Conservation (phyloP, 805 yeast genomes). For the Yamadazyma ubonensis region DNA sequence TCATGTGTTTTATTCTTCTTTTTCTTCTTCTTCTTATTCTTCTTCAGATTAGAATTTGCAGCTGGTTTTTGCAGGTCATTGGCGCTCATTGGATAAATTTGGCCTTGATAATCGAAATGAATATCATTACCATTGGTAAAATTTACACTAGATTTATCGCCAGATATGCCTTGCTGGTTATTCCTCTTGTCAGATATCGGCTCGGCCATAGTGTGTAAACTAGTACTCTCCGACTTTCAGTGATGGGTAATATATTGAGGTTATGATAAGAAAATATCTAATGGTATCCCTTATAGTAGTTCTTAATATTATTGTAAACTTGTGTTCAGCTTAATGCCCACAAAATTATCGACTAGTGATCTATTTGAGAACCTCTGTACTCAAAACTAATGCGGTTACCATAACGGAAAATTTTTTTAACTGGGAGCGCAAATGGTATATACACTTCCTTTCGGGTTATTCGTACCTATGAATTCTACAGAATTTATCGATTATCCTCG, state of each 20-base stretch:
- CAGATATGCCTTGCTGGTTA: slow-evolving; percentile 1
- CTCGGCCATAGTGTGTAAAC: slow-evolving; percentile 3
- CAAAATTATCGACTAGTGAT: slow-evolving; percentile 4
- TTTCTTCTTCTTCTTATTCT: slow-evolving; percentile 24
- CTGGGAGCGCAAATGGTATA: slow-evolving; percentile 5
- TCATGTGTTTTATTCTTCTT: slow-evolving; percentile 30
- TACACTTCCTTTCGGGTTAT: slow-evolving; percentile 1
- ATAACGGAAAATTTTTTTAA: slow-evolving; percentile 6
- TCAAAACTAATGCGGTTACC: slow-evolving; percentile 8
- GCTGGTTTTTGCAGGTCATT: slow-evolving; percentile 4
- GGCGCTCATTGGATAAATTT: slow-evolving; percentile 1
- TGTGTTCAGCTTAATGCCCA: slow-evolving; percentile 4
- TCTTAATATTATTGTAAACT: slow-evolving; percentile 1
- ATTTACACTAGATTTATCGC: neutral
- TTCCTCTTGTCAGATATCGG: slow-evolving; percentile 1
- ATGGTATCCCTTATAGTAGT: neutral
- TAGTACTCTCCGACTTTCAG: neutral
- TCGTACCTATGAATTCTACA: too few relatives aligned
- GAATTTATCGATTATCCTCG: too few relatives aligned
- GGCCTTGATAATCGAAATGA: slow-evolving; percentile 27
- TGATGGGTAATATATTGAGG: neutral
- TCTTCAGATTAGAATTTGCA: slow-evolving; percentile 1
- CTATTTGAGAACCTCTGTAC: slow-evolving; percentile 8
- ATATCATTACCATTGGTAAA: slow-evolving; percentile 30
- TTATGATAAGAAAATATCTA: neutral